These are phyloP conservation scores for Sarcodon aspratus DNA, from an alignment of 768 basidiomycete genomes.

Conservation along the genomic window DNA sequence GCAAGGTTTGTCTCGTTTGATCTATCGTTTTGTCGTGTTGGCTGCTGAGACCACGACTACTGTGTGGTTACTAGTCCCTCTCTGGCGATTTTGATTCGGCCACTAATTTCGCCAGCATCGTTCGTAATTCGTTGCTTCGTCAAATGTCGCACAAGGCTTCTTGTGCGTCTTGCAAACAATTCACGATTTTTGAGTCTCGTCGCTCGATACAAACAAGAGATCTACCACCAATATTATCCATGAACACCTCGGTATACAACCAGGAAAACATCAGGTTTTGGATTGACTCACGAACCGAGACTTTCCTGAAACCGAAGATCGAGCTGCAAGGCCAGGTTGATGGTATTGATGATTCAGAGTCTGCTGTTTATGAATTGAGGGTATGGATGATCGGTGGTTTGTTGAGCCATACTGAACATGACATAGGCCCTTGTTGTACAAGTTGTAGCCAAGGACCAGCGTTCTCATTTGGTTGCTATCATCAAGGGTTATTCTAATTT, in stretches of 20 bases:
- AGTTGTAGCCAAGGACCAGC: conserved; percentile 56
- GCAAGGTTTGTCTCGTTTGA: conserved; percentile 42
- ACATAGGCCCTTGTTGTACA: conserved; percentile 72
- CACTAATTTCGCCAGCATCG: conserved; percentile 51
- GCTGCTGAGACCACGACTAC: background rate
- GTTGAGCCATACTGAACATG: background rate
- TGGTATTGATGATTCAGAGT: conserved; percentile 43
- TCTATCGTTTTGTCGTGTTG: background rate
- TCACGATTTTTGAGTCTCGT: conserved; percentile 58
- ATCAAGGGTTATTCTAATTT: conserved; percentile 50
- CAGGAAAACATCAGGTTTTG: conserved; percentile 67
- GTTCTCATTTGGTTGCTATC: conserved; percentile 81
- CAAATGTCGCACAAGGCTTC: conserved; percentile 80
- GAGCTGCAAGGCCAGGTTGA: conserved; percentile 49
- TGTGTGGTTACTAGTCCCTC: conserved; percentile 13
- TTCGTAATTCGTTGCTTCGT: conserved; percentile 68
- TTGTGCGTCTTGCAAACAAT: conserved; percentile 75
- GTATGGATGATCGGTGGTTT: conserved; percentile 28
- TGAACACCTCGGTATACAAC: conserved; percentile 77
- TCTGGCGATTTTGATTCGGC: conserved; percentile 26
- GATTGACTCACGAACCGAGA: conserved; percentile 49
- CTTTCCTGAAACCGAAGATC: conserved; percentile 50
- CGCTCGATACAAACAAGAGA: conserved; percentile 53
- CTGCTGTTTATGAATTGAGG: conserved; percentile 57
- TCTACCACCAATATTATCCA: conserved; percentile 73